Conservation (phyloP, 2,329 filamentous ascomycete genomes). For the Cladosporium sphaerospermum region DNA sequence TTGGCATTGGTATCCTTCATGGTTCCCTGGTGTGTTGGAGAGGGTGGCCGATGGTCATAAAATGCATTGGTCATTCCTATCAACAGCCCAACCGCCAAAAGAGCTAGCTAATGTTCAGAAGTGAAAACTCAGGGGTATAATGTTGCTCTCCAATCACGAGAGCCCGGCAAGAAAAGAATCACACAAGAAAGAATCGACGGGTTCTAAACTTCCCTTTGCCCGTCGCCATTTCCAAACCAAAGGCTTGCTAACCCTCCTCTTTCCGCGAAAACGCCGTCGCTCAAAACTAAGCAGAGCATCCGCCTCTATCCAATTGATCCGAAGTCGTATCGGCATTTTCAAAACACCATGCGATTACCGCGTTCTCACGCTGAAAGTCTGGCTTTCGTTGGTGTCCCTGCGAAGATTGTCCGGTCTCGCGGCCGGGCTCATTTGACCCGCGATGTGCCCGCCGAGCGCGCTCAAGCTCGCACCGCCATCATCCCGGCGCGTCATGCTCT, state of each 20-base stretch:
- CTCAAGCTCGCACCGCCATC: background rate
- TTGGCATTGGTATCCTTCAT: background rate
- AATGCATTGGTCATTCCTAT: background rate
- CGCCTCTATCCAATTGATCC: background rate
- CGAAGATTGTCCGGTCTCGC: background rate
- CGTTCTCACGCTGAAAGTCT: conserved; percentile 1
- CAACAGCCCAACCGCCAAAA: background rate
- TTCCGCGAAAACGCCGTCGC: background rate
- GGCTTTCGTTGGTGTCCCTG: conserved; percentile 1
- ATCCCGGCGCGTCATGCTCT: conserved; percentile 3
- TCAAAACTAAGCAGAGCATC: background rate
- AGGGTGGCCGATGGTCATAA: background rate
- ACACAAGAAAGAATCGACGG: background rate
- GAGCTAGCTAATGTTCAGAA: background rate
- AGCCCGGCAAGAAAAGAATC: background rate
- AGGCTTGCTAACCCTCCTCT: background rate
- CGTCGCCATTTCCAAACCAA: background rate
- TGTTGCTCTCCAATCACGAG: background rate
- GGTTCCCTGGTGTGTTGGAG: background rate
- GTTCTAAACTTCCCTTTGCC: background rate
- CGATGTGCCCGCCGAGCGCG: conserved; percentile 2
- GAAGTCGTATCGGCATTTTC: background rate
- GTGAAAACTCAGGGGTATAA: background rate
- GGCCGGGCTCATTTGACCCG: conserved; percentile 1
- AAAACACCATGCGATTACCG: background rate